phyloP scores from a whole-genome alignment of 2,329 filamentous ascomycete species.

The Ramularia endophylla region DNA sequence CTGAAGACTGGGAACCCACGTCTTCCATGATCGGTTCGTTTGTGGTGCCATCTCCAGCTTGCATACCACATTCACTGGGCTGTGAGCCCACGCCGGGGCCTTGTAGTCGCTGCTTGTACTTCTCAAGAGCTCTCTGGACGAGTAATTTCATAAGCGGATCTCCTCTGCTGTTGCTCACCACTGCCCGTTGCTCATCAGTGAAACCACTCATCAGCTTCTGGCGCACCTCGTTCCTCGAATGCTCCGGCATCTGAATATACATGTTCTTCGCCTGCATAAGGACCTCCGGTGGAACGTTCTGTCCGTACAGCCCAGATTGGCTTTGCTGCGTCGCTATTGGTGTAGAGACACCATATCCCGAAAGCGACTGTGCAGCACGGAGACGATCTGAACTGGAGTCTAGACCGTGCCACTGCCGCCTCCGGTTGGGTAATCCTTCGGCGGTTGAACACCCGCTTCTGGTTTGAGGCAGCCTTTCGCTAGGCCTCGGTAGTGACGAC shows the following conservation, averaged over 20 bases:
- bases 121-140: conserved; percentile 10
- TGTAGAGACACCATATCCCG: no score
- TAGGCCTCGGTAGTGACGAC: no score
- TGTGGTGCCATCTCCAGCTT: conserved; percentile 34
- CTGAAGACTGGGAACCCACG: no score
- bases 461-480: no score
- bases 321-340: no score
- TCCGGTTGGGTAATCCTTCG: no score
- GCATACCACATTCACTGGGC: conserved; percentile 14
- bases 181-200: conserved; percentile 17
- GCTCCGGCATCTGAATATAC: conserved; percentile 21
- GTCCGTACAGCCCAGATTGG: conserved; percentile 6
- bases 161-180: conserved; percentile 7
- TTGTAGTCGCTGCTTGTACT: conserved; percentile 7
- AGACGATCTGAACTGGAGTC: no score
- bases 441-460: no score
- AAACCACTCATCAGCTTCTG: conserved; percentile 16
- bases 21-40: conserved; percentile 31
- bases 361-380: no score
- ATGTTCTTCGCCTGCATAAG: conserved; percentile 15
- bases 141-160: conserved; percentile 23
- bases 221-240: conserved; percentile 19
- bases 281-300: conserved; percentile 14
- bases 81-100: conserved; percentile 7
- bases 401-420: no score